Base-by-base conservation (phyloP, 2,329 filamentous ascomycete genomes). In the Ascochyta fabae region DNA sequence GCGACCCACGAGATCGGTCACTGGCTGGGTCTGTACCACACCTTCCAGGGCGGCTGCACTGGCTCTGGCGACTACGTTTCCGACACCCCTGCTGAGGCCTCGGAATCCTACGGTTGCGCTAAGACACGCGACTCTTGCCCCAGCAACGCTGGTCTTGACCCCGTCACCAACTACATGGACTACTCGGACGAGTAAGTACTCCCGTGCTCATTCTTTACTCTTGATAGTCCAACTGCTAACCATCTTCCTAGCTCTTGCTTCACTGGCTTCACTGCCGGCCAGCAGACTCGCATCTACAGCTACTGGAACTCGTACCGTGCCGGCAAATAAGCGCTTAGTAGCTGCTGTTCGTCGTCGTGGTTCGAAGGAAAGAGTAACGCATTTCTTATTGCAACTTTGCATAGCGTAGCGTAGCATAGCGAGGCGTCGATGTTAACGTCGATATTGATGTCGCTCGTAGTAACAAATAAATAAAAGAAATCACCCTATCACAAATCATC, bases 141-240 rank as follows among this genome's bases (percentile, higher is more conserved):
- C 35, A 50, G 35, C 48, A 55, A 53, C 42, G 19, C 60, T 13
- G 72, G 71, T 2, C 15, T 62, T 24, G 72, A 75, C 48, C 69
- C 70, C 1, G 66, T 74, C 38, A 66, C 68, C 35, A 74, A 75
- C 58, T 72, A 62, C 61, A 75, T 75, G 71, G 68, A 73, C 58
- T 74, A 74, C 56, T 65, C 64, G 40, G 55, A 62, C 50, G 59
- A 63, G 59, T 57, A 47, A 58, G 60, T 55, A 29, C n/a, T 29
- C 27, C 12, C 15, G 19, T 29, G 15, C 4, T 5, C 3, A 7
- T 38, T 3, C 16, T 4, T 51, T 1, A 19, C 19, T 19, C 19
- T 19, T 19, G 19, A 19, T 19, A 3, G 3, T 19, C 19, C 19
- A 15, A 15, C 4, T 36, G n/a, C 53, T 60, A 22, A 60, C 12